Conservation (phyloP, 73 alveolate species). For the Paramecium caudatum region DNA sequence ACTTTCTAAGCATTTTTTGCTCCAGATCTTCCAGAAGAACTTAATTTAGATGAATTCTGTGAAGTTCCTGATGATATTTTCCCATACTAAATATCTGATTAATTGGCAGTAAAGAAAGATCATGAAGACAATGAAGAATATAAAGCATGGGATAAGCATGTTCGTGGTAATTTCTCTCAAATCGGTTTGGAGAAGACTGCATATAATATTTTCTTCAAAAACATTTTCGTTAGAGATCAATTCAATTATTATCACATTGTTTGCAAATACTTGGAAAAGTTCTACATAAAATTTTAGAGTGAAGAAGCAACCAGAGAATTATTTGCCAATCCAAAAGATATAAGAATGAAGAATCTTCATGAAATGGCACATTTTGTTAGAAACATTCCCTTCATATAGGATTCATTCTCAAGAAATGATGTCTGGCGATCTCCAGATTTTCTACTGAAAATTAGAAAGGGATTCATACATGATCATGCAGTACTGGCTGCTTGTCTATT, state of each 20-base stretch:
- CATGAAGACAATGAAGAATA: conserved; percentile 60
- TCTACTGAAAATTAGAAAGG: conserved; percentile 73
- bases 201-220: conserved; percentile 66
- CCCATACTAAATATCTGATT: conserved; percentile 67
- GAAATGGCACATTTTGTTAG: conserved; percentile 78
- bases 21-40: conserved; percentile 71
- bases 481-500: conserved; percentile 76
- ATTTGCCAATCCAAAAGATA: conserved; percentile 67
- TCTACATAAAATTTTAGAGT: conserved; percentile 46
- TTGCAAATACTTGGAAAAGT: conserved; percentile 71
- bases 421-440: conserved; percentile 82
- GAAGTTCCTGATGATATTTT: conserved; percentile 62
- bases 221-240: conserved; percentile 72
- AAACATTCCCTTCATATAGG: conserved; percentile 74
- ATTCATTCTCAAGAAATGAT: conserved; percentile 69
- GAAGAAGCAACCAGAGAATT: conserved; percentile 68
- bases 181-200: conserved; percentile 69
- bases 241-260: conserved; percentile 69
- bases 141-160: conserved; percentile 58
- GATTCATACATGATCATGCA: conserved; percentile 80
- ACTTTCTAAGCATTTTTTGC: conserved; percentile 68
- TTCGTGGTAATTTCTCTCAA: conserved; percentile 59
- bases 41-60: conserved; percentile 70
- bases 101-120: conserved; percentile 14
- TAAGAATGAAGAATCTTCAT: conserved; percentile 64